Conservation (phyloP, 2,329 filamentous ascomycete species). For the Sarocladium brachiariae region DNA sequence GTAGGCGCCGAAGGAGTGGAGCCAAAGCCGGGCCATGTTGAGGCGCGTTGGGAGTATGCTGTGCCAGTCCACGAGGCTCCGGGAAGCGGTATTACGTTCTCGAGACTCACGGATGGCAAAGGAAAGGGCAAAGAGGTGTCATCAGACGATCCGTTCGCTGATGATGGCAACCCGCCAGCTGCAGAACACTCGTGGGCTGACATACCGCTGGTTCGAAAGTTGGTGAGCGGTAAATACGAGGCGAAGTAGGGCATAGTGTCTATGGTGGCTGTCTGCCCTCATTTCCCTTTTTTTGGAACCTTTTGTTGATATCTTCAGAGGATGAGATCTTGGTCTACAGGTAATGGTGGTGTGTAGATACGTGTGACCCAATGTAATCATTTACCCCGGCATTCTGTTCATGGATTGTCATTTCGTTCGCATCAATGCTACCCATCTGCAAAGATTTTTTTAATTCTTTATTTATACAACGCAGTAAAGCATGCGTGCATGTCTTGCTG, state of each 20-base stretch:
- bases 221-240: constrained; percentile 72
- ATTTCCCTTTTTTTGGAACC: too few species aligned
- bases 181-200: constrained; percentile 52
- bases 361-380: too few species aligned
- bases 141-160: constrained; percentile 65
- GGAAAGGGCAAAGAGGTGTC: constrained; percentile 44
- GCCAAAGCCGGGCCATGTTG: constrained; percentile 67
- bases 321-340: background rate
- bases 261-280: too few species aligned
- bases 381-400: too few species aligned
- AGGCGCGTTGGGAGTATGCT: constrained; percentile 70
- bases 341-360: background rate
- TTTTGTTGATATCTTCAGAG: background rate
- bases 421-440: too few species aligned
- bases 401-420: too few species aligned
- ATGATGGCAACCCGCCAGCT: constrained; percentile 21
- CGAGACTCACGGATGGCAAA: constrained; percentile 41
- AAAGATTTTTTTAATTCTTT: too few species aligned
- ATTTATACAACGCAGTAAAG: too few species aligned
- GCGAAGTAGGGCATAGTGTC: background rate
- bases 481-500: too few species aligned
- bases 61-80: constrained; percentile 31
- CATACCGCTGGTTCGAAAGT: constrained; percentile 58
- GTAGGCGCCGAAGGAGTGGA: constrained; percentile 62
- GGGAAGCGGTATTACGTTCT: constrained; percentile 59